phyloP scores from a whole-genome alignment of 2,329 filamentous ascomycete species.

The Monilinia laxa region DNA sequence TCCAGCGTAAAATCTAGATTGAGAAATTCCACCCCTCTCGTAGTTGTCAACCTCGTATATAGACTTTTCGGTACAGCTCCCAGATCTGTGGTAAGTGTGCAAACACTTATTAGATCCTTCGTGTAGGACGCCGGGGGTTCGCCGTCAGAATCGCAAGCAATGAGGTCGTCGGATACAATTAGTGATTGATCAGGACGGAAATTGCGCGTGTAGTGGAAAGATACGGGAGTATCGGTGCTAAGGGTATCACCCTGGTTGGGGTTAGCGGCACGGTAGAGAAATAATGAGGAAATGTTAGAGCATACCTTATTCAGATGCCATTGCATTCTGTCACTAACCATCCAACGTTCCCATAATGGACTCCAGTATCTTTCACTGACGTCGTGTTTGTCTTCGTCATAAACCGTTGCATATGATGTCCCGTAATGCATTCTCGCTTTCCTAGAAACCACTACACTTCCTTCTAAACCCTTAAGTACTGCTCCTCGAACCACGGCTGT shows the following conservation, averaged over 20 bases:
- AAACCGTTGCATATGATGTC: conserved; percentile 77
- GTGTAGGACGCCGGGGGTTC: conserved; percentile 59
- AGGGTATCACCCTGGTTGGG: conserved; percentile 64
- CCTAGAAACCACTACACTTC: conserved; percentile 74
- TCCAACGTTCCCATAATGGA: conserved; percentile 77
- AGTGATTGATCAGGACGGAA: conserved; percentile 75
- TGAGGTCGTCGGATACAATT: conserved; percentile 75
- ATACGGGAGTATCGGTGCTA: conserved; percentile 70
- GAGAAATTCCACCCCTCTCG: conserved; percentile 76
- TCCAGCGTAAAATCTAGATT: conserved; percentile 80
- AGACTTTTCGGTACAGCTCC: conserved; percentile 70
- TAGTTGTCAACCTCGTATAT: conserved; percentile 75
- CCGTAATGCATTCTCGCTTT: conserved; percentile 72
- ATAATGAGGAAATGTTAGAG: neutral
- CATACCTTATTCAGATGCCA: conserved; percentile 76
- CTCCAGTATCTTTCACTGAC: conserved; percentile 76
- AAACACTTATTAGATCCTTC: conserved; percentile 67
- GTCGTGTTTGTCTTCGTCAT: conserved; percentile 72
- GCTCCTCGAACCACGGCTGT: conserved; percentile 77
- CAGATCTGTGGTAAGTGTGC: conserved; percentile 77
- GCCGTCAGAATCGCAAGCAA: conserved; percentile 67
- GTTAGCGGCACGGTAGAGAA: neutral
- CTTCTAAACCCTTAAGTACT: conserved; percentile 71
- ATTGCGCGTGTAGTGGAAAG: conserved; percentile 83
- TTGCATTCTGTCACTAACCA: conserved; percentile 80